Percentiles rank a stretch among this genome's conserved stretches.
phyloP scores from a whole-genome alignment of 2,329 filamentous ascomycete genomes.

The Sarocladium kiliense region DNA sequence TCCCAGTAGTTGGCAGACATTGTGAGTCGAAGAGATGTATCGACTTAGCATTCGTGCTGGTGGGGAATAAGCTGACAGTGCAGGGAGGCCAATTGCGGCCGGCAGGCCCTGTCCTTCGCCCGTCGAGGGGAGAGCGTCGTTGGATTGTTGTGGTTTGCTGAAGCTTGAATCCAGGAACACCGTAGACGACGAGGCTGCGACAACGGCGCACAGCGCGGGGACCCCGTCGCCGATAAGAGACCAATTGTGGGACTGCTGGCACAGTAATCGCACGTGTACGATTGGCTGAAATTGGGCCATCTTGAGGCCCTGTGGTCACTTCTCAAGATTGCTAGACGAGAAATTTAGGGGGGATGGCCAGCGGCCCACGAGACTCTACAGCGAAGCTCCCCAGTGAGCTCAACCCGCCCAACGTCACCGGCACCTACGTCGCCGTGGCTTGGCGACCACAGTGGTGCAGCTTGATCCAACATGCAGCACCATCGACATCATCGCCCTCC shows the following conservation, averaged over 20 bases:
- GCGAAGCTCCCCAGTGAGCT: background rate
- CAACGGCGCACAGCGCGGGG: background rate
- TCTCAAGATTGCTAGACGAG: background rate
- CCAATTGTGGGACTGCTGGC: background rate
- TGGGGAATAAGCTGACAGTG: background rate
- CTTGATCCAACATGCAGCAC: background rate
- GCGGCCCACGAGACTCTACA: background rate
- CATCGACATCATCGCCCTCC: constrained; percentile 8
- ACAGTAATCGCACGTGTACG: background rate
- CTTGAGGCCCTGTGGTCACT: background rate
- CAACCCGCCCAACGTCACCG: constrained; percentile 1
- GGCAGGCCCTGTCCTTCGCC: background rate
- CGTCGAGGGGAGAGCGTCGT: background rate
- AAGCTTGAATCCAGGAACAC: background rate
- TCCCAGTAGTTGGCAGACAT: constrained; percentile 98
- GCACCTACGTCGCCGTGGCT: background rate
- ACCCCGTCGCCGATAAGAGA: background rate
- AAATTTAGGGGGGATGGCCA: background rate
- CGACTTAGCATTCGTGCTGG: background rate
- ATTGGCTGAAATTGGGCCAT: background rate
- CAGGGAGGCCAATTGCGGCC: background rate
- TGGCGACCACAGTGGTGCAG: background rate
- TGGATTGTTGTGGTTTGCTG: background rate
- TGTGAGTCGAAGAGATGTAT: background rate
- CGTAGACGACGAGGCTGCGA: background rate